phyloP scores from a whole-genome alignment of 2,329 filamentous ascomycete species.

The Dactylonectria estremocensis region DNA sequence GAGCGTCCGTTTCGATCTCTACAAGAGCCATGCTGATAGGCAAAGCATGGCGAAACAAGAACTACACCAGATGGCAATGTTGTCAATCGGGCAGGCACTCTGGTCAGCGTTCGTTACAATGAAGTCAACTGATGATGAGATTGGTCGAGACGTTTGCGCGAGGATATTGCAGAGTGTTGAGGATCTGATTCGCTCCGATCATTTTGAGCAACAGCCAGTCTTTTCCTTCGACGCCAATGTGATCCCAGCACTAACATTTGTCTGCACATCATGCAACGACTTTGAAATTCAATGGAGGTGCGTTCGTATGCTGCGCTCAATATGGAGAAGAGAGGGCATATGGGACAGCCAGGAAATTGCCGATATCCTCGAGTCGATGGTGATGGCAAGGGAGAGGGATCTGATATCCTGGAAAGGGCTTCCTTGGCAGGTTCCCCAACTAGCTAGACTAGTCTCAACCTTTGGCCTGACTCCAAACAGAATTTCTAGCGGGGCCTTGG shows the following conservation, averaged over 20 bases:
- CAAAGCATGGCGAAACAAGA: conserved; percentile 17
- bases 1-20: conserved; percentile 22
- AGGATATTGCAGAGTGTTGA: conserved; percentile 29
- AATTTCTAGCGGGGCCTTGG: conserved; percentile 18
- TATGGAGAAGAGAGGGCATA: conserved; percentile 39
- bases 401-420: conserved; percentile 19
- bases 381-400: conserved; percentile 24
- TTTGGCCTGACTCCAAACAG: conserved; percentile 8
- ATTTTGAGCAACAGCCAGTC: conserved; percentile 8
- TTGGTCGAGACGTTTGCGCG: conserved; percentile 16
- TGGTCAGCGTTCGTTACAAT: conserved; percentile 22
- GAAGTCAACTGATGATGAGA: conserved; percentile 10
- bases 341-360: conserved; percentile 46
- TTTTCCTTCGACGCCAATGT: conserved; percentile 40
- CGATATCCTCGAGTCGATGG: conserved; percentile 32
- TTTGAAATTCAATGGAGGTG: conserved; percentile 22
- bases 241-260: conserved; percentile 30
- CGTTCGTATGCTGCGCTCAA: conserved; percentile 27
- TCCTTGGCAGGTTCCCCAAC: conserved; percentile 27
- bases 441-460: conserved; percentile 18
- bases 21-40: conserved; percentile 12
- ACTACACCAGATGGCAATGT: conserved; percentile 19
- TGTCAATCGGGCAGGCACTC: conserved; percentile 24
- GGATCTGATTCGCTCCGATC: conserved; percentile 15
- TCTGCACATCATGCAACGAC: conserved; percentile 32